Evolutionary conservation across 164 flowering plant genomes (phyloP), one percentile per base, ranked within the genome.

Genomic region (Kingdonia uniflora): DNA sequence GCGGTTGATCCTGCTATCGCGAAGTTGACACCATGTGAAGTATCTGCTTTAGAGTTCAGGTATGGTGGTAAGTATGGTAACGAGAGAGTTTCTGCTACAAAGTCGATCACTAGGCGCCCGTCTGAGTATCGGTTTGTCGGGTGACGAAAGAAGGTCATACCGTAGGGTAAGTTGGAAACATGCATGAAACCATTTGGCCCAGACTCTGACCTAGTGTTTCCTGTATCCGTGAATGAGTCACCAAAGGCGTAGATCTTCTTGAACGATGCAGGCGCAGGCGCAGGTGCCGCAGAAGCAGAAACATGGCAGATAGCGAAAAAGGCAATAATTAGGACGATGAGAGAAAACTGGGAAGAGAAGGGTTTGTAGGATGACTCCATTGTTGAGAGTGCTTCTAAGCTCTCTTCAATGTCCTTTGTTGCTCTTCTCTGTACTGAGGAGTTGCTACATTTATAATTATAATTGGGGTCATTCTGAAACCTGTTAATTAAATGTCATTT

Each of bases 161-260:
- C 83, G 40, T 76, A 76, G 5, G 78, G 80, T 6, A 17, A 63
- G 42, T 49, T 67, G 0, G 82, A 75, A 0, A 68, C 73, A 26
- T 56, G 56, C 14, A 11, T 21, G 66, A 70, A 78, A 13, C 52
- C 52, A 16, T 0, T 40, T 20, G 76, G 76, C 22, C 77, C 76
- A 0, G 74, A 48, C 19, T 50, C 1, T 42, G 75, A 61, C 5
- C 23, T 11, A 2, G 83, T 74, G 64, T 87, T 84, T 6, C 92
- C 92, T 0, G 89, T 84, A 60, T 87, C 92, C 0, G 96, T 84
- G 63, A 42, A 79, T 0, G 92, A 82, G 62, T 80, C 87, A 0
- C 96, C 96, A 23, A 87, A 87, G 3, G 92, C 87, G 42, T 55
- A 81, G 16, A 87, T 71, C 63, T 71, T 72, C 0, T 64, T 57